phyloP scores from a whole-genome alignment of 1,284 basidiomycete genomes.

The Boletus sp. region DNA sequence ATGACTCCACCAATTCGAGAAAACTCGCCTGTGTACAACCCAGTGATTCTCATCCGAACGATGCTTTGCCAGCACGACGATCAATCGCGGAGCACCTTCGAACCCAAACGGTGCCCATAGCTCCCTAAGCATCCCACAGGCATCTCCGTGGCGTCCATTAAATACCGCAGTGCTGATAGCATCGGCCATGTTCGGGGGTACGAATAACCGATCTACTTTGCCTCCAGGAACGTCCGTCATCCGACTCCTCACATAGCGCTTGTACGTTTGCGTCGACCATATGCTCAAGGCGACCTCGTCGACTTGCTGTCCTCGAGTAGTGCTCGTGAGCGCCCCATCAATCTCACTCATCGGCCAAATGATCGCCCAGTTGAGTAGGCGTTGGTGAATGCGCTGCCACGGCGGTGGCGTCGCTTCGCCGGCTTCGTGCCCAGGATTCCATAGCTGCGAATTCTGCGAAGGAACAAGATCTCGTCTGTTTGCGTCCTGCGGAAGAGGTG shows the following conservation, averaged over 20 bases:
- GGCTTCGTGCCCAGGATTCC: slow-evolving; percentile 54
- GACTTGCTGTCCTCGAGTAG: slow-evolving; percentile 81
- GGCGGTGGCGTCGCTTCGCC: slow-evolving; percentile 57
- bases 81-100: slow-evolving; percentile 74
- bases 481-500: slow-evolving; percentile 56
- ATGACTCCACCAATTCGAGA: slow-evolving; percentile 1
- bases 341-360: slow-evolving; percentile 85
- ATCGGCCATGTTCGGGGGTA: slow-evolving; percentile 90
- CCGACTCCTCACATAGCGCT: slow-evolving; percentile 81
- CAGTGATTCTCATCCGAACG: slow-evolving; percentile 78
- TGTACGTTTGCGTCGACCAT: slow-evolving; percentile 90
- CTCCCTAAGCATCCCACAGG: slow-evolving; percentile 82
- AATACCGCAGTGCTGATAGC: slow-evolving; percentile 90
- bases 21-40: slow-evolving; percentile 78
- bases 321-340: slow-evolving; percentile 77
- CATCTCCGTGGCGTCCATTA: slow-evolving; percentile 83
- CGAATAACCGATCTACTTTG: slow-evolving; percentile 83
- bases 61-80: slow-evolving; percentile 81
- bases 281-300: slow-evolving; percentile 87
- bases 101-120: slow-evolving; percentile 86
- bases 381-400: slow-evolving; percentile 86
- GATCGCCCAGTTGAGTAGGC: slow-evolving; percentile 84
- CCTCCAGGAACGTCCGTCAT: slow-evolving; percentile 80
- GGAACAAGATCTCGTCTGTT: slow-evolving; percentile 50
- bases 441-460: slow-evolving; percentile 50